Evolutionary conservation across 148 eudicot genomes (phyloP), one percentile per base, ranked within the genome.

Genomic region (Camellia japonica): DNA sequence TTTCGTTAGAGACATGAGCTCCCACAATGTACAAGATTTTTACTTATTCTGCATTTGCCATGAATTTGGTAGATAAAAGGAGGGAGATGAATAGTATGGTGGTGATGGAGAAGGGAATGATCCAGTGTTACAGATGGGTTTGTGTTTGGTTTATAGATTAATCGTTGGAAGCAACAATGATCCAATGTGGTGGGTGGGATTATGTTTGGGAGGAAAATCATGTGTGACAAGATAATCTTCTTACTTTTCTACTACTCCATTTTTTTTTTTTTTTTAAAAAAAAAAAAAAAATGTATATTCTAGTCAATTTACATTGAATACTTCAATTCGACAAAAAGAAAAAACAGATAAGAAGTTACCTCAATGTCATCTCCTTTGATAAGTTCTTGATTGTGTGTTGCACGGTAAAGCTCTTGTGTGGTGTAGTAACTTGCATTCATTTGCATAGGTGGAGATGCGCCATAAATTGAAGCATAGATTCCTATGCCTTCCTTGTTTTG

Each of bases 371-470:
- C 91, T 85, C 95, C 93, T 86, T 87, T 89, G 41, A 90, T 87
- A 60, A 96, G 99, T 61, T 93, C 82, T 76, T 93, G 92, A 42
- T 88, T 82, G 73, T 90, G 99, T 42, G 97, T 96, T 59, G 99
- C 97, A 15, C 88, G 87, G 74, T 93, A 93, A 38, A 96, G 93
- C 88, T 93, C 98, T 8, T 85, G 78, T 1, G 94, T 96, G 78
- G 91, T 79, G 81, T 92, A 96, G 82, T 85, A 91, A 84, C 99
- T 96, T 30, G 97, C 93, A 84, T 87, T 96, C 92, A 96, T 89
- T 86, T 96, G 99, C 99, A 96, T 92, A 30, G 97, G 92, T 58
- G 97, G 92, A 83, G 97, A 93, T 68, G 82, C 86, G 52, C 84
- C 90, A 75, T 92, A 89, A 11, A 80, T 82, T 56, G 98, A 90